Evolutionary conservation across 1,139 yeast genomes (phyloP), one percentile per base, ranked within the genome.

Genomic region (Nadsonia commutata): DNA sequence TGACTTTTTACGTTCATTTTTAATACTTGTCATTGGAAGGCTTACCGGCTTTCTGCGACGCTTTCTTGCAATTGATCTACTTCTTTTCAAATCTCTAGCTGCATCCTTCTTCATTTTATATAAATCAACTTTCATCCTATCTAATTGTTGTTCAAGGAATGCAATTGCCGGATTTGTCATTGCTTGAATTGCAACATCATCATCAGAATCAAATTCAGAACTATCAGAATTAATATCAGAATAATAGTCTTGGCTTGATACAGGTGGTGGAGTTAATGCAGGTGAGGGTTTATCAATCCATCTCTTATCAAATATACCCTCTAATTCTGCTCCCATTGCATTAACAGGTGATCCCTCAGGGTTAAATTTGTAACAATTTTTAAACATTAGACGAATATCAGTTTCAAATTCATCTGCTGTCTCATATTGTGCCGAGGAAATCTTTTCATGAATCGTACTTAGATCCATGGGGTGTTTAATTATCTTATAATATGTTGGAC

Each of bases 261-360:
- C 71, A 62, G 56, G 78, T 54, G 68, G 70, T 31, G 78, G 77
- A 3, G 74, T 70, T 38, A 78, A 76, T 20, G 78, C 80, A 16
- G 86, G 78, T 20, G 74, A 66, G n/a, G 98, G 98, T 63, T 80
- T 75, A 52, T 84, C 88, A 16, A 76, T 72, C 97, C 97, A 90
- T 60, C 79, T 81, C 57, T 81, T 79, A 55, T 85, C 84, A 58
- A 90, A 90, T 6, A 83, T 73, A 21, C 78, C 78, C 60, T 90
- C 97, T 48, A 90, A 67, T 53, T 85, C 74, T 58, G 84, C 94
- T 20, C 98, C 98, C 95, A 90, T 83, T 72, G 76, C 74, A 60
- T 88, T 85, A 36, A 93, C 98, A 40, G 94, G 94, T 9, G 95
- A 79, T 7, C 95, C 95, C 55, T 84, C 95, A 1, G 98, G 97